A percentile compares a stretch with the other conserved stretches of the same genome.
phyloP scores from a whole-genome alignment of 441 rosid genomes.

The Populus trichocarpa region DNA sequence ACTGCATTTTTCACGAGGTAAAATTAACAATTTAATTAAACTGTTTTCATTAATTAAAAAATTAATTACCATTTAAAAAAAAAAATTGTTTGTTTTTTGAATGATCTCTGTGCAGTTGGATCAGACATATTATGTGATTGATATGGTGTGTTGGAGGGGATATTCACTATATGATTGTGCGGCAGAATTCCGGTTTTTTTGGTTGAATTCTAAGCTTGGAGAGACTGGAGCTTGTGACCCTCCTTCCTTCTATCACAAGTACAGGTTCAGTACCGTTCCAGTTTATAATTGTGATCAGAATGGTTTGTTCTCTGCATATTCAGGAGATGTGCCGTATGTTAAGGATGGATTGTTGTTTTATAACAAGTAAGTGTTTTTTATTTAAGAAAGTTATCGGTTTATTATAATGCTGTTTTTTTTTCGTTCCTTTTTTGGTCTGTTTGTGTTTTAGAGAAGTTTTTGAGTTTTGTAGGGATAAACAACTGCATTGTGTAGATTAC shows the following conservation, averaged over 20 bases:
- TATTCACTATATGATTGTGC: conserved; percentile 86
- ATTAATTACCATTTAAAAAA: neutral
- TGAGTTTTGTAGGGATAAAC: neutral
- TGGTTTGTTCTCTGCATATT: conserved; percentile 63
- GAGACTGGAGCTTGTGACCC: conserved; percentile 82
- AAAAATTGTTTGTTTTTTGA: neutral
- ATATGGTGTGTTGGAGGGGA: conserved; percentile 92
- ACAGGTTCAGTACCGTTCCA: conserved; percentile 58
- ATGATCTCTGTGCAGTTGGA: conserved; percentile 44
- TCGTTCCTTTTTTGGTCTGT: neutral
- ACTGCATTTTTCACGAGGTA: conserved; percentile 97
- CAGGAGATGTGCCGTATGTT: conserved; percentile 58
- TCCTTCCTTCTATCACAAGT: conserved; percentile 70
- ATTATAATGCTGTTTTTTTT: neutral
- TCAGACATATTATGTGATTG: conserved; percentile 89
- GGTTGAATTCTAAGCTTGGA: conserved; percentile 84
- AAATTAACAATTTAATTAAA: neutral
- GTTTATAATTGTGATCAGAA: conserved; percentile 66
- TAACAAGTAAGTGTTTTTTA: conserved; percentile 64
- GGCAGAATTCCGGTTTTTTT: conserved; percentile 88
- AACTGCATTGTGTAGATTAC: neutral
- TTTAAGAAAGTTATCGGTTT: neutral
- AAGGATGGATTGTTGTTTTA: conserved; percentile 89
- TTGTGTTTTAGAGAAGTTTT: neutral
- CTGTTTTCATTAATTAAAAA: neutral